These are phyloP conservation scores for Solanum commersonii DNA, from an alignment of 257 asterid species.

Conservation along the genomic window DNA sequence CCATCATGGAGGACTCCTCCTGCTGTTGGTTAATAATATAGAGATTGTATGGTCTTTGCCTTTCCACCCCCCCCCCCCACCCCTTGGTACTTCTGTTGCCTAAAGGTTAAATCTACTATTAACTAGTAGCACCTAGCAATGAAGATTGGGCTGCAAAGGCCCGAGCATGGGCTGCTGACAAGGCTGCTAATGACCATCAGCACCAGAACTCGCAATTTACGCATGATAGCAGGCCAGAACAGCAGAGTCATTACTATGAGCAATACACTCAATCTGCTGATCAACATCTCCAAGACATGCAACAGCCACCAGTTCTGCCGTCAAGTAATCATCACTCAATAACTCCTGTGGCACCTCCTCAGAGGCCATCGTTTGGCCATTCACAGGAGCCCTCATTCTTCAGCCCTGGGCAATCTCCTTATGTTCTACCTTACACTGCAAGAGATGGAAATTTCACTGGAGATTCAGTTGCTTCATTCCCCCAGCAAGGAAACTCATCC, in stretches of 20 bases:
- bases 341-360: conserved; percentile 26
- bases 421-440: conserved; percentile 35
- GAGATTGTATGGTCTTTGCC: conserved; percentile 2
- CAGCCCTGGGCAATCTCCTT: conserved; percentile 41
- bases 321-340: conserved; percentile 48
- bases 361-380: conserved; percentile 28
- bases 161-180: conserved; percentile 95
- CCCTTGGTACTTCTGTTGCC: neutral
- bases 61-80: neutral
- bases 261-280: conserved; percentile 44
- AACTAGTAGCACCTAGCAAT: conserved; percentile 44
- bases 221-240: conserved; percentile 44
- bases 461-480: conserved; percentile 41
- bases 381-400: conserved; percentile 33
- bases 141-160: conserved; percentile 98
- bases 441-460: conserved; percentile 48
- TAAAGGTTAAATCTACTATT: conserved; percentile 10
- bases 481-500: conserved; percentile 47
- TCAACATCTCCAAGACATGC: conserved; percentile 34
- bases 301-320: conserved; percentile 22
- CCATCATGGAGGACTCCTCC: neutral
- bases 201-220: conserved; percentile 41
- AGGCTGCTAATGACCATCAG: conserved; percentile 57
- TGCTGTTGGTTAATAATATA: neutral
- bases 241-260: conserved; percentile 38